Base-by-base conservation (phyloP, 2,329 filamentous ascomycete genomes). In the Atkinsonella hypoxylon region DNA sequence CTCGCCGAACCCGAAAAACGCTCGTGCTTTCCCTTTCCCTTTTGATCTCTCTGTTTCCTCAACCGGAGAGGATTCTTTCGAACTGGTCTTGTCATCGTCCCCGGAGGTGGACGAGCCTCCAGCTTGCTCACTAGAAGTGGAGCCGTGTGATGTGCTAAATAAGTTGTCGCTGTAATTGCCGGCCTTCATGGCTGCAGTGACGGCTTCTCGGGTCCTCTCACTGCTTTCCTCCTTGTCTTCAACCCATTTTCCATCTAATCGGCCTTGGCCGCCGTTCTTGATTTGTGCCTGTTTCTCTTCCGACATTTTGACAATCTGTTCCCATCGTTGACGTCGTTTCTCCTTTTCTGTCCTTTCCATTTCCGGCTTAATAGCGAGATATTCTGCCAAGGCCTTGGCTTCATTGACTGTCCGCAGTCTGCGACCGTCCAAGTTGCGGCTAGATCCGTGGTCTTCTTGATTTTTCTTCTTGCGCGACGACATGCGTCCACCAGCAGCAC, bases 401-500 rank as follows among this genome's bases (percentile, higher is more conserved):
- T 98, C 93, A 38, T 87, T 91, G 30, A 97, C 88, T 2, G 93
- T 97, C 47, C 94, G 83, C 50, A 98, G 67, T 51, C 93, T 80
- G 20, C 93, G 82, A 0, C 93, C 93, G 61, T 97, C 93, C 2
- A 98, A 76, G 58, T 97, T 98, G 56, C 93, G 82, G 63, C 88
- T 95, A 2, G 90, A 96, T 22, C 83, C 90, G 61, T 94, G 91
- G 54, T 89, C 83, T 38, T 95, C 89, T 59, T 87, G 81, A 51
- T 84, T 84, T 62, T 84, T 84, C 75, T 91, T 93, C 73, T 94
- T 94, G 61, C 80, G 79, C n/a, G 87, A 91, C 2, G 89, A 95
- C 93, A 98, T 98, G 71, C 94, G 91, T 40, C 94, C 93, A 63
- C 94, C 93, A 3, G 93, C 93, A 0, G 94, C 93, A 63, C 94